A percentile compares a stretch with the other conserved stretches of the same genome.
Conservation (phyloP, 208 protist species). For the Entamoeba nuttalli region DNA sequence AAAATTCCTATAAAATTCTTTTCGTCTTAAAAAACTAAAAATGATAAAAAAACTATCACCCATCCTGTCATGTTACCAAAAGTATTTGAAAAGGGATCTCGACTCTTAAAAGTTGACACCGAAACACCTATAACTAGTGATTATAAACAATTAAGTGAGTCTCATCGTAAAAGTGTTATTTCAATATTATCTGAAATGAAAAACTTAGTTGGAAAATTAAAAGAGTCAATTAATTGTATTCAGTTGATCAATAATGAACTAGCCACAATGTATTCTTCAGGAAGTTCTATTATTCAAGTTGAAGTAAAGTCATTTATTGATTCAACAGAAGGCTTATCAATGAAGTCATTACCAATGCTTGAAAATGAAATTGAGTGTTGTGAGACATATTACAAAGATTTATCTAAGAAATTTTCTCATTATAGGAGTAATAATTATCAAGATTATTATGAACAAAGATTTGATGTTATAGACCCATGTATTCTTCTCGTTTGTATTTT, state of each 20-base stretch:
- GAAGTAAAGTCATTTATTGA: not conserved
- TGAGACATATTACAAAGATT: not conserved
- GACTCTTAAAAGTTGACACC: too few relatives aligned
- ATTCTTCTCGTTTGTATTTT: not conserved
- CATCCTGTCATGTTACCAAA: too few relatives aligned
- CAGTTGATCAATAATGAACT: not conserved
- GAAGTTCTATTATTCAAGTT: not conserved
- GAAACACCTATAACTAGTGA: too few relatives aligned
- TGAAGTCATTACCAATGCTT: not conserved
- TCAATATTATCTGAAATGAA: not conserved
- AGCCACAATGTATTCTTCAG: not conserved
- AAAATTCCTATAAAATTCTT: too few relatives aligned
- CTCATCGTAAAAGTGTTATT: not conserved
- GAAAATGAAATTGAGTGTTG: not conserved
- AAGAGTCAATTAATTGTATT: not conserved
- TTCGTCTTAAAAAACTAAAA: too few relatives aligned
- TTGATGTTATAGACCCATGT: not conserved
- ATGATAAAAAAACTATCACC: too few relatives aligned
- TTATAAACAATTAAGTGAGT: not conserved
- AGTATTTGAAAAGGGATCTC: too few relatives aligned
- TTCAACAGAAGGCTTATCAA: not conserved
- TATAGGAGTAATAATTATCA: not conserved
- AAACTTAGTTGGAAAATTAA: not conserved
- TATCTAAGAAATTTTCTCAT: not conserved
- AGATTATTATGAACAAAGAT: not conserved